Percentiles rank a stretch among this genome's conserved stretches.
Conservation (phyloP, 306 rosid species). For the Prunus fruticosa region DNA sequence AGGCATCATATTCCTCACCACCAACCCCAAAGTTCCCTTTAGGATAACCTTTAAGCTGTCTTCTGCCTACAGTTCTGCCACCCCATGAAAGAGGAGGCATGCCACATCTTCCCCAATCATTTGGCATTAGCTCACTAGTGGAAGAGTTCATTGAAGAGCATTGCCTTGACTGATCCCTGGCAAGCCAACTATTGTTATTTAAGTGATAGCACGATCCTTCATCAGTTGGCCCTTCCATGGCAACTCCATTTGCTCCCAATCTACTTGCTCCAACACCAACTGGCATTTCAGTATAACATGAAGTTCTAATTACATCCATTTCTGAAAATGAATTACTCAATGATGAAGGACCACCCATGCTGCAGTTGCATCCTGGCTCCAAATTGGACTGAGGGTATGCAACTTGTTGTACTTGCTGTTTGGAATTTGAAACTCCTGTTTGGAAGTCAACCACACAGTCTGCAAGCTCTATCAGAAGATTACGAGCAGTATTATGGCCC, state of each 20-base stretch:
- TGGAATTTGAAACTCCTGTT: conserved; percentile 46
- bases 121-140: conserved; percentile 51
- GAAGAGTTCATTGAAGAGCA: conserved; percentile 65
- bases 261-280: conserved; percentile 55
- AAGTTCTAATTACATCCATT: conserved; percentile 44
- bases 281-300: conserved; percentile 62
- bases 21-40: conserved; percentile 52
- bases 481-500: conserved; percentile 43
- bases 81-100: conserved; percentile 79
- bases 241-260: conserved; percentile 51
- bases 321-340: conserved; percentile 43
- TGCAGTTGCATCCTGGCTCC: conserved; percentile 59
- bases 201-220: conserved; percentile 71
- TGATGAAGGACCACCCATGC: conserved; percentile 66
- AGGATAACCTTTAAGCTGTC: conserved; percentile 66
- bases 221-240: conserved; percentile 88
- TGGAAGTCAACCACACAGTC: conserved; percentile 55
- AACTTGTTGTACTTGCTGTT: conserved; percentile 52
- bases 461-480: conserved; percentile 62
- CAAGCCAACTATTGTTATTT: conserved; percentile 62
- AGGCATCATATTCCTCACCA: conserved; percentile 80
- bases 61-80: conserved; percentile 74
- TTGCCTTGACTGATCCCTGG: conserved; percentile 65
- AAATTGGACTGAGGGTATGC: conserved; percentile 47
- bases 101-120: conserved; percentile 85